Conservation (phyloP, 805 yeast genomes). For the Pichia pseudocactophila region DNA sequence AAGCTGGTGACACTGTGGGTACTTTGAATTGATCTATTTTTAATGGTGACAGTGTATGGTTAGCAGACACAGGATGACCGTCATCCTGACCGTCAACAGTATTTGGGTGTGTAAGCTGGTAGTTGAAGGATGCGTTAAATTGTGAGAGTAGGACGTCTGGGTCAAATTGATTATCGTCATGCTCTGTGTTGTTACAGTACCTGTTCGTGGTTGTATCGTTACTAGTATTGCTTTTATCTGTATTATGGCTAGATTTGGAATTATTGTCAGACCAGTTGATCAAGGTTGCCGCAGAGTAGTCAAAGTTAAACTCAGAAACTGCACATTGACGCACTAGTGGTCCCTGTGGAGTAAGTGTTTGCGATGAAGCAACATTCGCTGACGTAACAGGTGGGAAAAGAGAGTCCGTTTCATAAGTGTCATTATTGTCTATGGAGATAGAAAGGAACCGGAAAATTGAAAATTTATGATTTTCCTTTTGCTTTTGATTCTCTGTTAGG, state of each 20-base stretch:
- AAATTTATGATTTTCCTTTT: background rate
- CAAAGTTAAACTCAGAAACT: conserved; percentile 25
- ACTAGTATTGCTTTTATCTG: conserved; percentile 4
- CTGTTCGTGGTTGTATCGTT: background rate
- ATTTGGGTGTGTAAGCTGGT: background rate
- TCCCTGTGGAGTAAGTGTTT: background rate
- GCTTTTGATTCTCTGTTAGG: background rate
- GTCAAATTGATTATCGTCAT: background rate
- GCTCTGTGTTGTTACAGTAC: background rate
- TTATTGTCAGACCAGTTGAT: conserved; percentile 18
- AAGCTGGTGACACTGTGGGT: too few species aligned
- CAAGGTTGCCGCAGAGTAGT: conserved; percentile 22
- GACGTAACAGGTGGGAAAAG: background rate
- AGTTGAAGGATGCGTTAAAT: conserved; percentile 2
- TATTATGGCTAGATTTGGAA: conserved; percentile 1
- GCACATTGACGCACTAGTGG: conserved; percentile 18
- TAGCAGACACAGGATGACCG: background rate
- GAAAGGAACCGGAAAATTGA: background rate
- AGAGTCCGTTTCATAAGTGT: background rate
- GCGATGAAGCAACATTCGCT: too few species aligned
- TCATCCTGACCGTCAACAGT: background rate
- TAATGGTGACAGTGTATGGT: background rate
- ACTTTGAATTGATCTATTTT: too few species aligned
- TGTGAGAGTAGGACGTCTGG: background rate
- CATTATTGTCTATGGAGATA: background rate